phyloP scores from a whole-genome alignment of 257 asterid species.

The Rauvolfia tetraphylla region DNA sequence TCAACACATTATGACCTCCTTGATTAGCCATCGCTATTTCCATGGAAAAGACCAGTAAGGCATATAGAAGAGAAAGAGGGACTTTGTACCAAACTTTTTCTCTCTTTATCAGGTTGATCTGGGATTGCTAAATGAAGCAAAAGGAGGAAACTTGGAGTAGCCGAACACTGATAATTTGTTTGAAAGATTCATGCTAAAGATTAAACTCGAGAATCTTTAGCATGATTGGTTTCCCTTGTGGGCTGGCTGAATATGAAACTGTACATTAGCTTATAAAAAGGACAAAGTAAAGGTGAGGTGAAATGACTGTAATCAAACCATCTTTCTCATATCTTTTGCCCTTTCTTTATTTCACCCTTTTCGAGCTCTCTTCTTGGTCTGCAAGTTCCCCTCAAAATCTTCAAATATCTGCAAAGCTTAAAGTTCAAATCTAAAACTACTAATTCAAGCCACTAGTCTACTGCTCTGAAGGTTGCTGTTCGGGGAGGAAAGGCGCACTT shows the following conservation, averaged over 20 bases:
- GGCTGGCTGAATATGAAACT: neutral
- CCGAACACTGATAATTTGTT: slow-evolving; percentile 1
- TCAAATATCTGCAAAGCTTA: slow-evolving; percentile 23
- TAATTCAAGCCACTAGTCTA: slow-evolving; percentile 31
- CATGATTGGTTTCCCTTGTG: neutral
- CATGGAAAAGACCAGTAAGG: slow-evolving; percentile 23
- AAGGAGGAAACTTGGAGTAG: neutral
- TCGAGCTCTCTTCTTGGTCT: slow-evolving; percentile 22
- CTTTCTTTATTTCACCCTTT: slow-evolving; percentile 12
- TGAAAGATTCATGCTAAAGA: neutral
- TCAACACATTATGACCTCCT: slow-evolving; percentile 29
- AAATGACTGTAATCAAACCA: slow-evolving; percentile 17
- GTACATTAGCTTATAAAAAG: slow-evolving; percentile 1
- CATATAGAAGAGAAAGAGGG: slow-evolving; percentile 3
- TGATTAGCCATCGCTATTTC: slow-evolving; percentile 41
- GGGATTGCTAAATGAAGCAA: slow-evolving; percentile 4
- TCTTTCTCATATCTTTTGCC: neutral
- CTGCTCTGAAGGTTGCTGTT: slow-evolving; percentile 6
- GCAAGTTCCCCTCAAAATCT: neutral
- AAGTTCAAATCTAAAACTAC: slow-evolving; percentile 29
- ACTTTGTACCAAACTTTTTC: slow-evolving; percentile 8
- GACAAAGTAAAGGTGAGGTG: neutral
- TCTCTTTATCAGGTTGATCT: neutral
- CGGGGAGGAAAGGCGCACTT: no score
- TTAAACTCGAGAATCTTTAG: neutral